Percentiles rank a stretch among this genome's conserved stretches.
These are phyloP conservation scores for Candida gigantensis DNA, from an alignment of 1,139 yeast genomes.

Conservation along the genomic window DNA sequence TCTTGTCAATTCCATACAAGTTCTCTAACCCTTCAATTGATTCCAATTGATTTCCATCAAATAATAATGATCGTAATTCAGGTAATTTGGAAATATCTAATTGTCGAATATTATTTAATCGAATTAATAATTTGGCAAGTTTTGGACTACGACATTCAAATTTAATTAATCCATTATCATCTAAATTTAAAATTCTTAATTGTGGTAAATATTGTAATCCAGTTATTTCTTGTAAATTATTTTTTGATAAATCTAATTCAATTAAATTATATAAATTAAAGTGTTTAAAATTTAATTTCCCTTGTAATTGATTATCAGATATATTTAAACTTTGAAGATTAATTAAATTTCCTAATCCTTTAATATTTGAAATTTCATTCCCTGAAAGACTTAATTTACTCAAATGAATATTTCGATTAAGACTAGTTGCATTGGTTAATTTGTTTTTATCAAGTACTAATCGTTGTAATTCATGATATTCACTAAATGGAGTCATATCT, in stretches of 20 bases:
- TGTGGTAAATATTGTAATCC: conserved; percentile 39
- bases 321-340: conserved; percentile 45
- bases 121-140: conserved; percentile 47
- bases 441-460: conserved; percentile 42
- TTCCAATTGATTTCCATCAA: conserved; percentile 46
- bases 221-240: conserved; percentile 31
- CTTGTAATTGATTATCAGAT: conserved; percentile 43
- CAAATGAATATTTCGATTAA: conserved; percentile 38
- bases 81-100: conserved; percentile 39
- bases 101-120: conserved; percentile 35
- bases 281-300: conserved; percentile 37
- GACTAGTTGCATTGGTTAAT: conserved; percentile 33
- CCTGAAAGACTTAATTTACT: conserved; percentile 33
- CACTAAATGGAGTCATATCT: conserved; percentile 43
- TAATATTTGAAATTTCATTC: conserved; percentile 34
- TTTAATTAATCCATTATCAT: conserved; percentile 40
- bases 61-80: conserved; percentile 42
- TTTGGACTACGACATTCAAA: conserved; percentile 21
- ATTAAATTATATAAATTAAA: conserved; percentile 43
- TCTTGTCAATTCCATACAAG: conserved; percentile 40
- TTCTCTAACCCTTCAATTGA: conserved; percentile 27
- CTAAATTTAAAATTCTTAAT: conserved; percentile 43
- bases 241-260: conserved; percentile 47
- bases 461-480: conserved; percentile 43
- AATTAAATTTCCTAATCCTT: conserved; percentile 40